Conservation (phyloP, 2,329 filamentous ascomycete genomes). For the Chaetomium sp. region DNA sequence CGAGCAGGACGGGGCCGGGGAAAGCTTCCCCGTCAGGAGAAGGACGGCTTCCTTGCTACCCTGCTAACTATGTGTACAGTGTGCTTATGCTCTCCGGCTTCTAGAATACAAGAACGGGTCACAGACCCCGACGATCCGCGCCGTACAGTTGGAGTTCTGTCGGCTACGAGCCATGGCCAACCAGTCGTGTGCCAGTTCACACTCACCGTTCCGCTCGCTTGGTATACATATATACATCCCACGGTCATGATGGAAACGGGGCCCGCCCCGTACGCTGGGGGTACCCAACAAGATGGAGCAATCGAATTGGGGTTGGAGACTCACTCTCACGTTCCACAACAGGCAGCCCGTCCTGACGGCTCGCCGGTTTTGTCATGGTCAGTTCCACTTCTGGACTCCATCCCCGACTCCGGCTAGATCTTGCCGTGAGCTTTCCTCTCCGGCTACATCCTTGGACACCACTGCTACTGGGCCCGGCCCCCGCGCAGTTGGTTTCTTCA, state of each 20-base stretch:
- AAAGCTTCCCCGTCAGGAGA: neutral
- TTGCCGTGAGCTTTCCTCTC: conserved; percentile 17
- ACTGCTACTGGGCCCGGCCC: neutral
- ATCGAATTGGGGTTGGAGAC: neutral
- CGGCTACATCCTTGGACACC: neutral
- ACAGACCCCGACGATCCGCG: neutral
- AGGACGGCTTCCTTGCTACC: conserved; percentile 11
- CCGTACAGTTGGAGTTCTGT: neutral
- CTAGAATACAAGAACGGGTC: neutral
- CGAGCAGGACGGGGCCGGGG: neutral
- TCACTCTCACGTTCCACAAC: neutral
- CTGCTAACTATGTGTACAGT: neutral
- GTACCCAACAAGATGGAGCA: neutral
- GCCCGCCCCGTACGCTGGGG: neutral
- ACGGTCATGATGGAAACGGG: neutral
- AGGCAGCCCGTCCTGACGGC: neutral
- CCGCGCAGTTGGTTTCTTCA: conserved; percentile 22
- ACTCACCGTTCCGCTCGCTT: neutral
- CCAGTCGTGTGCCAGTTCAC: neutral
- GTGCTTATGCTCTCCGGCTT: neutral
- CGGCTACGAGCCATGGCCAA: neutral
- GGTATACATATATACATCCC: neutral
- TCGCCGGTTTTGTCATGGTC: conserved; percentile 1
- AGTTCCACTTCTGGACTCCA: conserved; percentile 12
- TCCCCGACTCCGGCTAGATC: conserved; percentile 22